Evolutionary conservation across 2,329 filamentous ascomycete genomes (phyloP), one percentile per base, ranked within the genome.

Genomic region (Pyrenochaeta sp.): DNA sequence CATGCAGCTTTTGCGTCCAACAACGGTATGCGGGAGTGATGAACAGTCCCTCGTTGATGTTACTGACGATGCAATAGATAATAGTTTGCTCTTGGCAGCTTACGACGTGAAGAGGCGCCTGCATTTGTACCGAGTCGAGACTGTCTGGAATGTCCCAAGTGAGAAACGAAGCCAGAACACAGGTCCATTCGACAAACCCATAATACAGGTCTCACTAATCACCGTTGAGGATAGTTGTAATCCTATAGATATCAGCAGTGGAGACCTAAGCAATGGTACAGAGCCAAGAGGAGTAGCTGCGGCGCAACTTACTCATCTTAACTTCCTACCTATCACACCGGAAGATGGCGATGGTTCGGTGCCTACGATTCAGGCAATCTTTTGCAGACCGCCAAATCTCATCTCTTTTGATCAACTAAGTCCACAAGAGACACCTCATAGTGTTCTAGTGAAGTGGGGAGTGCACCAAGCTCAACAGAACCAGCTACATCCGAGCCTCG

Each of bases 391-490:
- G 49, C 81, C 79, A 21, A 76, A 69, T 17, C 20, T 69, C 9
- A 56, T 69, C 7, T 58, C 69, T 14, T 60, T 70, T 14, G 77
- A 77, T 46, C 77, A 77, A 47, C 82, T 82, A 27, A 82, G 87
- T 27, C 87, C 84, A 47, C 82, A 83, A 36, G 86, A 88, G 60
- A 85, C 87, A 29, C 79, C 85, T 0, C 86, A 90, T 63, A 96
- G 88, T 62, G 84, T 93, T 35, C 82, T 98, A 57, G 88, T 92
- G 58, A 85, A 90, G 57, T 98, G 94, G 94, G 89, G 95, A 63
- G 73, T 94, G 9, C 82, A 84, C 29, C 86, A 90, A 29, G 82
- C 85, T 42, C 77, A 83, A n/a, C 86, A 89, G 58, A 81, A 67
- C 27, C 64, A 78, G 9, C 78, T 96, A 7, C 90, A 95, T 69